Evolutionary conservation across 2,329 filamentous ascomycete genomes (phyloP), one percentile per base, ranked within the genome.

Genomic region (Colletotrichum plurivorum): DNA sequence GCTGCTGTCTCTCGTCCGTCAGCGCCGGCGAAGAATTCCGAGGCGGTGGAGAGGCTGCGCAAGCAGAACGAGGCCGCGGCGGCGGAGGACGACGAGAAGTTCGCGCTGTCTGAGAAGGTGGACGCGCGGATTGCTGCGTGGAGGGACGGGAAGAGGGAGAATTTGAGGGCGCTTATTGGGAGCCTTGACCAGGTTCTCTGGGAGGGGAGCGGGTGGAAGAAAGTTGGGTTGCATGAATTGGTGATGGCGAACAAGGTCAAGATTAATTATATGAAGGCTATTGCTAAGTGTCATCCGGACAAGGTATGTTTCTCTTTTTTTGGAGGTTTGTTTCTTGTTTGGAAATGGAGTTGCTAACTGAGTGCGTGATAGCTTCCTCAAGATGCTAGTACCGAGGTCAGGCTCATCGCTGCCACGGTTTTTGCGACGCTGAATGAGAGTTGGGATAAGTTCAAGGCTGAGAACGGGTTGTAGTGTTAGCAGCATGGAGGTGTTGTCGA

Each of bases 241-340:
- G 92, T 99, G 60, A 88, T 97, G 87, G 91, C 94, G 41, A 94
- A 93, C 74, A 97, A 95, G 85, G 96, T 98, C 79, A 99, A 99
- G 88, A 92, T 99, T 72, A 87, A 93, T 69, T 99, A 99, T 79
- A 98, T 99, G 96, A 98, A 97, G 88, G 96, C 95, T 6, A 98
- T 99, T 87, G 94, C 92, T 12, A 98, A 98, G 86, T 96, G 96
- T 74, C 96, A 99, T 86, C 96, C 96, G 70, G 96, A 99, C 80
- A 99, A 99, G 92, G 96, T 98, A 86, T 81, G 89, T 80, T 73
- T 70, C 18, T 20, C 2, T 8, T 10, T n/a, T 39, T 8, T 6
- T 15, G 41, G 41, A 3, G 4, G 39, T 41, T 3, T 41, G 9
- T 49, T 20, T 48, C 10, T 25, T 12, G 7, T 3, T 13, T 27